Evolutionary conservation across 1,284 basidiomycete genomes (phyloP).

Genomic region (Sporisorium reilianum): DNA sequence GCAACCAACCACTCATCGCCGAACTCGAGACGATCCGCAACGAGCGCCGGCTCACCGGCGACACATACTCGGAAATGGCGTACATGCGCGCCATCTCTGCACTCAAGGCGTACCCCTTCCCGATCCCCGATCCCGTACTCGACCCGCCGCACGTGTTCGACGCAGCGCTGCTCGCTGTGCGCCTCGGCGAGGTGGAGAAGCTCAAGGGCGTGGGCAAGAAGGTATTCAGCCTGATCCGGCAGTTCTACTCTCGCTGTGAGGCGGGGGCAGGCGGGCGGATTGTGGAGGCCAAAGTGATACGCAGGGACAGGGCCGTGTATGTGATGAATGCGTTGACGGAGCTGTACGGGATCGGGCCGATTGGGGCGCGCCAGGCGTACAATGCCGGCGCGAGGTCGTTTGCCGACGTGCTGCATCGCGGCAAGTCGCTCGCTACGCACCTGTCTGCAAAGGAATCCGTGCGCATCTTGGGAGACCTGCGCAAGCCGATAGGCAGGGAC

Average conservation of each 20-base stretch:
- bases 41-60: constrained; percentile 59
- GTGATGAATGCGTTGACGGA: constrained; percentile 59
- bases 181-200: constrained; percentile 32
- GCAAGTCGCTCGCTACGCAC: constrained; percentile 49
- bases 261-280: constrained; percentile 27
- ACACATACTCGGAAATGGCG: constrained; percentile 56
- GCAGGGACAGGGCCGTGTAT: constrained; percentile 50
- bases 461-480: constrained; percentile 52
- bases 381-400: constrained; percentile 57
- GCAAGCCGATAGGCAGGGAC: constrained; percentile 34
- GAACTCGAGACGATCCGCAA: constrained; percentile 59
- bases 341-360: constrained; percentile 64
- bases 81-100: constrained; percentile 64
- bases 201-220: constrained; percentile 65
- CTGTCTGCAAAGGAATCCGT: constrained; percentile 45
- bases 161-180: constrained; percentile 10
- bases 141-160: constrained; percentile 12
- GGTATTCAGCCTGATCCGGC: constrained; percentile 50
- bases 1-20: constrained; percentile 60
- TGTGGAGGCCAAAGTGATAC: constrained; percentile 59
- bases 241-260: constrained; percentile 54
- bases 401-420: constrained; percentile 53
- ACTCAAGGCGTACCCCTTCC: constrained; percentile 60
- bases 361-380: constrained; percentile 57
- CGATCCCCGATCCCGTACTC: constrained; percentile 27